These are phyloP conservation scores for Rhipidocladum racemiflorum DNA, from an alignment of 176 grass and related monocot genomes.

Conservation along the genomic window DNA sequence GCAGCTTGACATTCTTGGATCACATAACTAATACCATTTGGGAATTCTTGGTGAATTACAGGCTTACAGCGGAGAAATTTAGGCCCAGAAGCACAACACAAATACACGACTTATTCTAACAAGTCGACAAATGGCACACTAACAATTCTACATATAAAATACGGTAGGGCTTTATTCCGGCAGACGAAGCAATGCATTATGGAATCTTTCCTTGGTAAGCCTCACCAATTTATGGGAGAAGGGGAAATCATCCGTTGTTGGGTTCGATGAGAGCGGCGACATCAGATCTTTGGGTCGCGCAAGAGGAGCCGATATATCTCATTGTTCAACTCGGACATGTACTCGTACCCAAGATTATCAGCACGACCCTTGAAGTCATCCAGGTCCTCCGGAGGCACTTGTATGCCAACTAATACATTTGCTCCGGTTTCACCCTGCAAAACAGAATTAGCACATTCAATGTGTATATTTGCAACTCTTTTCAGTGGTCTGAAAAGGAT, in stretches of 20 bases:
- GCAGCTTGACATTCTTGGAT: not conserved
- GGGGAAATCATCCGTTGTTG: not conserved
- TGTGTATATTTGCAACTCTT: not conserved
- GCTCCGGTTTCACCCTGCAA: conserved; percentile 76
- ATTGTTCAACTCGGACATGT: conserved; percentile 73
- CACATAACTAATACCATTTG: conserved; percentile 1
- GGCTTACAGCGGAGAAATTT: not conserved
- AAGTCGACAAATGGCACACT: conserved; percentile 6
- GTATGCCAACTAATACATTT: conserved; percentile 87
- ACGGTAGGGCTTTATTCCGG: conserved; percentile 18
- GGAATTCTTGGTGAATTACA: conserved; percentile 11
- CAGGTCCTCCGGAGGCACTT: conserved; percentile 63
- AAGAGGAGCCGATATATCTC: conserved; percentile 76
- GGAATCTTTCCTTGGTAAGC: not conserved
- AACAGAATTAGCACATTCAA: conserved; percentile 16
- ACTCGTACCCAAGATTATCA: conserved; percentile 72
- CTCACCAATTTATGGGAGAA: not conserved
- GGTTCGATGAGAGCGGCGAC: not conserved
- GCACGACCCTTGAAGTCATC: conserved; percentile 57
- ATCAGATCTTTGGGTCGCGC: conserved; percentile 41
- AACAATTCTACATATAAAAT: conserved; percentile 19
- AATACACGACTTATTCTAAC: conserved; percentile 18
- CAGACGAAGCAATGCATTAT: not conserved
- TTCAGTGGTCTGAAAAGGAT: not conserved
- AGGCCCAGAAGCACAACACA: not conserved